These are phyloP conservation scores for Lentinus brumalis DNA, from an alignment of 768 basidiomycete species.

Conservation along the genomic window DNA sequence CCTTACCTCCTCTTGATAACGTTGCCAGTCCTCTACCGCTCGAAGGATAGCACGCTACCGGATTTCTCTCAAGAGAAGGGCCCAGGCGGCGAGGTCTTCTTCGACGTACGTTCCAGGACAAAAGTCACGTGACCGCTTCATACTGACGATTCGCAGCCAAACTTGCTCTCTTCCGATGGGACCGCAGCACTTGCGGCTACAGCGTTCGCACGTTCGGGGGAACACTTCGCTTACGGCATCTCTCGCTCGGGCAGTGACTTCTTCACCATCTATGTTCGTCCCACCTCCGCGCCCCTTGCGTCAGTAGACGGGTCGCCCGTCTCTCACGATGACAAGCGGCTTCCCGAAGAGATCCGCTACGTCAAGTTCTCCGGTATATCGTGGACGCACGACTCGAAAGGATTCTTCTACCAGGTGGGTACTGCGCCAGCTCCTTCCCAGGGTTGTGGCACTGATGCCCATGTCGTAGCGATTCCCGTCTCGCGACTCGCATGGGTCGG, in stretches of 20 bases:
- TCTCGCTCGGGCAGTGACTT: conserved; percentile 81
- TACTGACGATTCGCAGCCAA: conserved; percentile 48
- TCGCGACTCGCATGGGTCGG: conserved; percentile 45
- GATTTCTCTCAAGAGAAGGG: conserved; percentile 48
- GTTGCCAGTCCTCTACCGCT: conserved; percentile 59
- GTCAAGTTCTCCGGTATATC: conserved; percentile 75
- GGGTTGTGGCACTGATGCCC: not conserved
- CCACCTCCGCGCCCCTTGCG: conserved; percentile 59
- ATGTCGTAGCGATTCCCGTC: conserved; percentile 55
- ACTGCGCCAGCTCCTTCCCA: not conserved
- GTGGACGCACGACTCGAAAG: conserved; percentile 79
- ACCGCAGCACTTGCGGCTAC: conserved; percentile 62
- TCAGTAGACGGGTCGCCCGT: conserved; percentile 33
- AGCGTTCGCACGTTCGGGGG: conserved; percentile 65
- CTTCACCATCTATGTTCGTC: conserved; percentile 66
- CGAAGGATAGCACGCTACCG: conserved; percentile 54
- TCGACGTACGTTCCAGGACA: conserved; percentile 54
- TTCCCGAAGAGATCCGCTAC: conserved; percentile 68
- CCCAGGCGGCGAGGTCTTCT: conserved; percentile 69
- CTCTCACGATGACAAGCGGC: conserved; percentile 50
- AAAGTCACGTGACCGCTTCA: not conserved
- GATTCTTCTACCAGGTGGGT: conserved; percentile 79
- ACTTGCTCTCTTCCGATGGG: conserved; percentile 71
- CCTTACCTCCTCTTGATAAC: not conserved
- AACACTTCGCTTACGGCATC: conserved; percentile 77